Conservation (phyloP, 2,329 filamentous ascomycete species). For the Ceratocystiopsis sp. region DNA sequence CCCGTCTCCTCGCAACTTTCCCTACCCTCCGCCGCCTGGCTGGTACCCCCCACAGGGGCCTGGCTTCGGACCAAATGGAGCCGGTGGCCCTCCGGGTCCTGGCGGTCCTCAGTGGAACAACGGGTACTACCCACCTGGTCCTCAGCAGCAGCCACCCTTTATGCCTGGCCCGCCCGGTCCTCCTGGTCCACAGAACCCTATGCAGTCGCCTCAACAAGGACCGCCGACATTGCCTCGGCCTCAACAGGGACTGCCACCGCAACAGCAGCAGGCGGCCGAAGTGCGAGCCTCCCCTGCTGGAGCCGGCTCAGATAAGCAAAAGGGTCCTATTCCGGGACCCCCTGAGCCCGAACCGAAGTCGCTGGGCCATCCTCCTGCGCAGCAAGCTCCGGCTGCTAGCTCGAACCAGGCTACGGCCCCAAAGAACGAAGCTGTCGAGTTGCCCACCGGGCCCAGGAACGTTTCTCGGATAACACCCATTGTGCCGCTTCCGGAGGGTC, state of each 20-base stretch:
- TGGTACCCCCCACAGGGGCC: conserved; percentile 61
- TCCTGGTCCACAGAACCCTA: conserved; percentile 15
- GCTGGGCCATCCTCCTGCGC: conserved; percentile 22
- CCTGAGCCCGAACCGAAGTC: conserved; percentile 32
- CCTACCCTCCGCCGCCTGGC: conserved; percentile 58
- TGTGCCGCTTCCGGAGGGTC: conserved; percentile 40
- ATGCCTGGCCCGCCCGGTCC: conserved; percentile 11
- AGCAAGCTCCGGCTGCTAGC: conserved; percentile 16
- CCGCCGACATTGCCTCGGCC: conserved; percentile 7
- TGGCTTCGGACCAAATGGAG: conserved; percentile 43
- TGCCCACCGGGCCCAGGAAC: conserved; percentile 28
- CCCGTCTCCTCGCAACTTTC: conserved; percentile 28
- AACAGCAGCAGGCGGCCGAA: conserved; percentile 15
- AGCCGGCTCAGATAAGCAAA: conserved; percentile 27
- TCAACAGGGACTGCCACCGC: conserved; percentile 15
- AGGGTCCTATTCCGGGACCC: conserved; percentile 18
- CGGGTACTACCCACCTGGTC: conserved; percentile 44
- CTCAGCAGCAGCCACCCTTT: not conserved
- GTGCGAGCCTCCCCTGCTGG: conserved; percentile 34
- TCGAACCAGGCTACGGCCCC: too few species aligned
- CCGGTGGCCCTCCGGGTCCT: too few species aligned
- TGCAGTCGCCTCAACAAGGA: too few species aligned
- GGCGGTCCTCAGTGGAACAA: conserved; percentile 38
- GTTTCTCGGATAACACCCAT: conserved; percentile 42
- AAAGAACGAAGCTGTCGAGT: not conserved